Evolutionary conservation across 495 filamentous ascomycete genomes (phyloP).

Genomic region (Xylona heveae): DNA sequence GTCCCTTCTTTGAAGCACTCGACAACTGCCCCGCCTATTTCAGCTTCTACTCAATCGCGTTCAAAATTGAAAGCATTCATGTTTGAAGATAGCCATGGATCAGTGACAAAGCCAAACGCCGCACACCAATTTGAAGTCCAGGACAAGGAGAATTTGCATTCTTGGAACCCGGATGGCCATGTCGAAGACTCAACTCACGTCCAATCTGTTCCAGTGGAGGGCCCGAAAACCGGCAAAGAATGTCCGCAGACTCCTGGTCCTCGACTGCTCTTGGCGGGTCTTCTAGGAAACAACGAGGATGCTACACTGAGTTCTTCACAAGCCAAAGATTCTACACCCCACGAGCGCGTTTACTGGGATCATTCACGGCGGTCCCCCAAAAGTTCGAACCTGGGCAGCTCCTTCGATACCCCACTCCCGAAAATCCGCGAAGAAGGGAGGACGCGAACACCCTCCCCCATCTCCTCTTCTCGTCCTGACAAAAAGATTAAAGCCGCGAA

Average conservation of each 20-base stretch:
- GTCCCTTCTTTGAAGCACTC: too few relatives aligned
- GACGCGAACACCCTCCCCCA: slow-evolving; percentile 62
- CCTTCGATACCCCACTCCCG: slow-evolving; percentile 22
- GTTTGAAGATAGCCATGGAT: slow-evolving; percentile 18
- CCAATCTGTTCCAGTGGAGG: slow-evolving; percentile 6
- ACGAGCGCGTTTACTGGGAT: slow-evolving; percentile 58
- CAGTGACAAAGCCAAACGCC: slow-evolving; percentile 7
- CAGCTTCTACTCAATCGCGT: slow-evolving; percentile 30
- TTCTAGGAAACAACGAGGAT: slow-evolving; percentile 51
- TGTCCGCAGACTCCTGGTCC: slow-evolving; percentile 53
- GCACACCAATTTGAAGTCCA: slow-evolving; percentile 12
- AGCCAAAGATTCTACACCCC: slow-evolving; percentile 31
- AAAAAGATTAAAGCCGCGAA: slow-evolving; percentile 13
- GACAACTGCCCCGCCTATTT: slow-evolving; percentile 14
- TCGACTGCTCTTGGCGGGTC: slow-evolving; percentile 53
- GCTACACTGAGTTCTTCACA: slow-evolving; percentile 18
- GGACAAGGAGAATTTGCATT: slow-evolving; percentile 8
- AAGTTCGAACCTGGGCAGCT: slow-evolving; percentile 21
- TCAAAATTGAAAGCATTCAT: slow-evolving; percentile 38
- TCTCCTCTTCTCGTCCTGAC: slow-evolving; percentile 37
- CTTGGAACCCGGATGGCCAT: slow-evolving; percentile 11
- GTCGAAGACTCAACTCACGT: slow-evolving; percentile 14
- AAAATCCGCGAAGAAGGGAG: slow-evolving; percentile 44
- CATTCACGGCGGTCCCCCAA: slow-evolving; percentile 20
- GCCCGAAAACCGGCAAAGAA: slow-evolving; percentile 21